These are phyloP conservation scores for Dothistroma septosporum DNA, from an alignment of 2,329 filamentous ascomycete genomes.

Conservation along the genomic window DNA sequence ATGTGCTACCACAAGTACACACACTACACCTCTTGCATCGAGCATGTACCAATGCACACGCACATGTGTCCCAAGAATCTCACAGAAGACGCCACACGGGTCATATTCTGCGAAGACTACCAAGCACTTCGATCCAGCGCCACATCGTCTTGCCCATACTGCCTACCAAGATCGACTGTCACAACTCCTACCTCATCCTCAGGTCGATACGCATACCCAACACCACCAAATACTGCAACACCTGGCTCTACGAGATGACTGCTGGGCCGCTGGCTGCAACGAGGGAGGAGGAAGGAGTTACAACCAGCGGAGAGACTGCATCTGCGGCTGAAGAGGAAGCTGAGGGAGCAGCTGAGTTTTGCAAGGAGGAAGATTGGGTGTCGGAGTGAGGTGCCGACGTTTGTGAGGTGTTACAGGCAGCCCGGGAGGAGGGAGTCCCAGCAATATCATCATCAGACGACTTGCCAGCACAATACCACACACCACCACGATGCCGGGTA, in stretches of 20 bases:
- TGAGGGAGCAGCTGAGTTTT: background rate
- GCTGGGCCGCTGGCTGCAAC: background rate
- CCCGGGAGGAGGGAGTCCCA: background rate
- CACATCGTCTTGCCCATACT: constrained; percentile 23
- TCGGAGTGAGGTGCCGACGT: background rate
- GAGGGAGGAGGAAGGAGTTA: background rate
- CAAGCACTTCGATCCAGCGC: constrained; percentile 19
- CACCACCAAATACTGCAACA: constrained; percentile 22
- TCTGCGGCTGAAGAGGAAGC: background rate
- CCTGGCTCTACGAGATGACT: constrained; percentile 16
- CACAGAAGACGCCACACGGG: constrained; percentile 26
- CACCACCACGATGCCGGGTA: background rate
- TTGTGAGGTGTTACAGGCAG: background rate
- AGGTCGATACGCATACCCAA: constrained; percentile 16
- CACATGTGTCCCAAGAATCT: constrained; percentile 32
- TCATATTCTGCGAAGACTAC: constrained; percentile 35
- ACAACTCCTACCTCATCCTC: constrained; percentile 12
- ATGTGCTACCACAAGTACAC: constrained; percentile 36
- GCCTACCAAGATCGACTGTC: constrained; percentile 9
- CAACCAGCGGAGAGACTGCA: constrained; percentile 1
- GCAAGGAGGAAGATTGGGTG: background rate
- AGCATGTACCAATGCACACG: constrained; percentile 31
- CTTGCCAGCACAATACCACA: background rate
- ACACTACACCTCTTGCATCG: constrained; percentile 28
- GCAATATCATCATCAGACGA: background rate